These are phyloP conservation scores for Stachybotrys chlorohalonatus DNA, from an alignment of 2,329 filamentous ascomycete species.

Conservation along the genomic window DNA sequence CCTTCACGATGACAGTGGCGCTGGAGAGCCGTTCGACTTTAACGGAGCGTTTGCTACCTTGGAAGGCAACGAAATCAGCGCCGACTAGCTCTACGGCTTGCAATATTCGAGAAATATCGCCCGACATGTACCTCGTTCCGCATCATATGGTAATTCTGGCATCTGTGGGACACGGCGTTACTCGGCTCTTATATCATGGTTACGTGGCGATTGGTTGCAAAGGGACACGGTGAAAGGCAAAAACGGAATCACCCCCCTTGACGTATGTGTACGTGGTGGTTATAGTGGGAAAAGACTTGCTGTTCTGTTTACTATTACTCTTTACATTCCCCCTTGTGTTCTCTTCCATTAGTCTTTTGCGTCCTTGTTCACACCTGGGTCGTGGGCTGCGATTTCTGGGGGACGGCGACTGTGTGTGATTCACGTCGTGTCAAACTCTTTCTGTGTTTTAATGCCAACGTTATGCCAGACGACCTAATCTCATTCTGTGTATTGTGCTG, in stretches of 20 bases:
- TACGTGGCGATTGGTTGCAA: slow-evolving; percentile 27
- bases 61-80: slow-evolving; percentile 48
- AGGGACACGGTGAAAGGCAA: slow-evolving; percentile 7
- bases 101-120: background rate
- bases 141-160: slow-evolving; percentile 21
- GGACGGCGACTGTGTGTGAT: too few species aligned
- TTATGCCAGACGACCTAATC: too few species aligned
- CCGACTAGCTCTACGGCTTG: slow-evolving; percentile 32
- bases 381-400: background rate
- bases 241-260: background rate
- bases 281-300: slow-evolving; percentile 20
- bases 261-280: slow-evolving; percentile 13
- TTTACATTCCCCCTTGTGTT: slow-evolving; percentile 4
- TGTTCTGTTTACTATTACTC: slow-evolving; percentile 10
- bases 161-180: slow-evolving; percentile 29
- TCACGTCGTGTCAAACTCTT: too few species aligned
- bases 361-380: background rate
- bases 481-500: too few species aligned
- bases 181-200: slow-evolving; percentile 30
- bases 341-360: slow-evolving; percentile 2
- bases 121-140: background rate
- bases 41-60: slow-evolving; percentile 39
- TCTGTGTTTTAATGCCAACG: too few species aligned
- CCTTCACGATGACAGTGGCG: slow-evolving; percentile 46
- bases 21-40: slow-evolving; percentile 45